Base-by-base conservation (phyloP, 1,284 basidiomycete genomes). In the Athelia sp. region DNA sequence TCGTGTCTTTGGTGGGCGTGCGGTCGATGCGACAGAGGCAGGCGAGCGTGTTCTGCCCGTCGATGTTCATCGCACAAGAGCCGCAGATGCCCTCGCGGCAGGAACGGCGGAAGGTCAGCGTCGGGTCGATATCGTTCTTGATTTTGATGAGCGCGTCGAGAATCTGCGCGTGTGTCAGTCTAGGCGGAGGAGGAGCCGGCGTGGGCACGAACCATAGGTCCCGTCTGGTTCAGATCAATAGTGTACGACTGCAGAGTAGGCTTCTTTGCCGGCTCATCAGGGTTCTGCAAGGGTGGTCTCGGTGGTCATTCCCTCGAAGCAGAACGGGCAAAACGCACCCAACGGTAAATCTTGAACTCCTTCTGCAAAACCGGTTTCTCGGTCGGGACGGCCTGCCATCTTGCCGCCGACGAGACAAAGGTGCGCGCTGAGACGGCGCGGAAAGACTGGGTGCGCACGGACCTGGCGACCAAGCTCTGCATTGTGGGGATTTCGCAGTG, bases 41-140 rank as follows among this genome's bases (percentile, higher is more conserved):
- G 19, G 96, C 96, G 51, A 99, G 85, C 2, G 96, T 99, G 79
- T 98, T 98, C 70, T 92, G 84, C 54, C 96, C 96, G 69, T 98
- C 88, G 65, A 98, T 93, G 79, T 98, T 98, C 96, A 99, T 98
- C 53, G 96, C 95, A 67, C 96, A 99, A 15, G 91, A 95, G 43
- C 96, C 97, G 64, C 97, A 98, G 62, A 98, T 99, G 54, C 96
- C 96, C 76, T 98, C 96, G 58, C 96, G 77, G 79, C 96, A 99
- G 26, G 93, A 97, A 50, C 95, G 84, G 51, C 95, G 87, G 80
- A 98, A 98, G 15, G 95, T 98, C 43, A 99, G 78, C 2, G 96
- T 97, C 6, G 96, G 90, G 74, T 98, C 96, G 22, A 95, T 66
- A 70, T 98, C 95, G 71, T 98, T 98, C 83, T 99, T 99, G 69